Percentiles rank a stretch among this genome's conserved stretches.
These are phyloP conservation scores for Cladosporium oxysporum DNA, from an alignment of 2,329 filamentous ascomycete species.

Conservation along the genomic window DNA sequence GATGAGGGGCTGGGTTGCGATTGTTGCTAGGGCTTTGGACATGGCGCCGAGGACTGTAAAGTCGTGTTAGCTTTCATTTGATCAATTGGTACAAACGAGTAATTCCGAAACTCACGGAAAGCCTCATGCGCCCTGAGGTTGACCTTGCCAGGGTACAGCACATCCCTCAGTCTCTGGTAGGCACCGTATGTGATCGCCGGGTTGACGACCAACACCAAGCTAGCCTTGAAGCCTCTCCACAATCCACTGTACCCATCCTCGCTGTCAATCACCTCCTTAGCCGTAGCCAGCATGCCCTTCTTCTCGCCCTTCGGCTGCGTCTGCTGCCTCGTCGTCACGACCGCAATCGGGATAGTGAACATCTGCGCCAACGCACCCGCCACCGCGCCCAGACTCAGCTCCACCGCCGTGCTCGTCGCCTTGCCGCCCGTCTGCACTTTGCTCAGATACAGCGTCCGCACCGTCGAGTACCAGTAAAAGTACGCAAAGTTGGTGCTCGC, in stretches of 20 bases:
- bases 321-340: slow-evolving; percentile 94
- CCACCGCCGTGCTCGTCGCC: slow-evolving; percentile 69
- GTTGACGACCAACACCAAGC: slow-evolving; percentile 91
- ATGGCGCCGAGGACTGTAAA: slow-evolving; percentile 79
- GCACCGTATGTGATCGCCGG: slow-evolving; percentile 97
- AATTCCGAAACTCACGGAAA: slow-evolving; percentile 67
- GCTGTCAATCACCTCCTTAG: slow-evolving; percentile 81
- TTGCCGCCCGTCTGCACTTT: slow-evolving; percentile 41
- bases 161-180: slow-evolving; percentile 82
- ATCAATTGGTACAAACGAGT: not conserved
- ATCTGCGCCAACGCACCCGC: slow-evolving; percentile 90
- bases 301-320: slow-evolving; percentile 82
- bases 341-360: slow-evolving; percentile 94
- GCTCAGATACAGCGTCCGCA: slow-evolving; percentile 74
- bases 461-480: slow-evolving; percentile 97
- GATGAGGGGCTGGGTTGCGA: slow-evolving; percentile 91
- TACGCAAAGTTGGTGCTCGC: slow-evolving; percentile 99
- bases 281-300: slow-evolving; percentile 85
- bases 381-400: slow-evolving; percentile 81
- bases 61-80: slow-evolving; percentile 10
- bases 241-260: slow-evolving; percentile 87
- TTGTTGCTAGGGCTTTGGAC: slow-evolving; percentile 89
- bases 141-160: slow-evolving; percentile 74
- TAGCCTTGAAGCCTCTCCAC: slow-evolving; percentile 95
- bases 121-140: slow-evolving; percentile 82